Conservation (phyloP, 352 stramenopile species). For the Pythium utonaiense region DNA sequence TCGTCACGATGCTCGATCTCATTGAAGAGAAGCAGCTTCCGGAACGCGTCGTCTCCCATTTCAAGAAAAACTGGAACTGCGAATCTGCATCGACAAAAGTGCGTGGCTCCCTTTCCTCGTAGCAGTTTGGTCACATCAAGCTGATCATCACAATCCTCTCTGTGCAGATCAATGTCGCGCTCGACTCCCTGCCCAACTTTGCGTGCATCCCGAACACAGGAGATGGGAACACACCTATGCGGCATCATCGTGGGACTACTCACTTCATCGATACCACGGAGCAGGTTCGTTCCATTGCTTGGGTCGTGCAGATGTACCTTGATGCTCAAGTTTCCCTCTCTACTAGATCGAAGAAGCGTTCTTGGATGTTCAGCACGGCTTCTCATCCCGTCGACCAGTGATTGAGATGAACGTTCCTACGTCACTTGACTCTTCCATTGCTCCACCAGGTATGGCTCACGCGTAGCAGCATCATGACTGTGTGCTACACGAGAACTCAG, state of each 20-base stretch:
- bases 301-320: too few species aligned
- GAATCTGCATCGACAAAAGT: conserved; percentile 81
- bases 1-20: conserved; percentile 83
- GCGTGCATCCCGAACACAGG: conserved; percentile 66
- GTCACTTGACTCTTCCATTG: conserved; percentile 74
- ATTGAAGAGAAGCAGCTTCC: conserved; percentile 53
- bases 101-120: neutral
- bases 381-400: conserved; percentile 67
- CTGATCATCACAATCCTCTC: too few species aligned
- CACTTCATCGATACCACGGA: conserved; percentile 84
- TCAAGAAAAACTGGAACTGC: conserved; percentile 76
- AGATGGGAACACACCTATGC: conserved; percentile 54
- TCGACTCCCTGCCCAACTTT: conserved; percentile 84
- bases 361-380: conserved; percentile 70
- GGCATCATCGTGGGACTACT: conserved; percentile 84
- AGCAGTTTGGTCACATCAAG: too few species aligned
- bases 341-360: conserved; percentile 89
- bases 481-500: neutral
- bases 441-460: conserved; percentile 43
- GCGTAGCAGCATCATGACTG: too few species aligned
- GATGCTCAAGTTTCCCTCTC: too few species aligned
- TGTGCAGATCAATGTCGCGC: conserved; percentile 80
- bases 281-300: too few species aligned
- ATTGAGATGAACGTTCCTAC: conserved; percentile 92
- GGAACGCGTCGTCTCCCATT: conserved; percentile 58